Conservation (phyloP, 1,139 yeast genomes). For the Chernovozyma aurita region DNA sequence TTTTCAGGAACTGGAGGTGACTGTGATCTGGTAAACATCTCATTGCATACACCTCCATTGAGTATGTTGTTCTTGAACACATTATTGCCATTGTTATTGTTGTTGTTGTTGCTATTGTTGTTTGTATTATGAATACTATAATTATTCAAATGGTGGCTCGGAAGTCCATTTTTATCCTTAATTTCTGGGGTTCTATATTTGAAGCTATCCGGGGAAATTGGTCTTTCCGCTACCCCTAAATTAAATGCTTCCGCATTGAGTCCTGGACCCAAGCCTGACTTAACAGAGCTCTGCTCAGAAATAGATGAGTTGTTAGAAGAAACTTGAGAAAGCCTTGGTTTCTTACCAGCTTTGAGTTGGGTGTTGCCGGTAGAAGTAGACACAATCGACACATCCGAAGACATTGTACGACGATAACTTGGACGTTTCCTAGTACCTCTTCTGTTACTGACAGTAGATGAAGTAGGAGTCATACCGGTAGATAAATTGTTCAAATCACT, state of each 20-base stretch:
- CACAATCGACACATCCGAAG: conserved; percentile 37
- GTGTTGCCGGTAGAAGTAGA: conserved; percentile 30
- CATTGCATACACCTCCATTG: conserved; percentile 5
- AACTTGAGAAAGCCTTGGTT: conserved; percentile 23
- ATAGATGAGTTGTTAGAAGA: conserved; percentile 33
- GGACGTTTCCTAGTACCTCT: conserved; percentile 23
- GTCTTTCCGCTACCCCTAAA: background rate
- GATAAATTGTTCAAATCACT: conserved; percentile 7
- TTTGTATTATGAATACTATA: too few relatives aligned
- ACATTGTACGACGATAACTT: conserved; percentile 26
- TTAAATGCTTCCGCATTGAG: background rate
- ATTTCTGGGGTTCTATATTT: background rate
- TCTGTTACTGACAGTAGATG: conserved; percentile 3
- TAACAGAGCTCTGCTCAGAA: conserved; percentile 1
- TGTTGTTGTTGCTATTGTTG: background rate
- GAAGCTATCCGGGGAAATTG: conserved; percentile 3
- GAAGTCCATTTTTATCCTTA: background rate
- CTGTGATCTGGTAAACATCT: conserved; percentile 20
- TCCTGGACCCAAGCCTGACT: background rate
- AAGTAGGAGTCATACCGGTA: conserved; percentile 7
- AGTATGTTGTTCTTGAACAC: conserved; percentile 2
- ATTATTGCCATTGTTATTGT: background rate
- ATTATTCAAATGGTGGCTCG: too few relatives aligned
- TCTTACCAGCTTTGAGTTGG: conserved; percentile 3
- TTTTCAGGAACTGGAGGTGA: conserved; percentile 35